A percentile compares a stretch with the other conserved stretches of the same genome.
Conservation (phyloP, 2,329 filamentous ascomycete genomes). For the Hirsutella thompsonii region DNA sequence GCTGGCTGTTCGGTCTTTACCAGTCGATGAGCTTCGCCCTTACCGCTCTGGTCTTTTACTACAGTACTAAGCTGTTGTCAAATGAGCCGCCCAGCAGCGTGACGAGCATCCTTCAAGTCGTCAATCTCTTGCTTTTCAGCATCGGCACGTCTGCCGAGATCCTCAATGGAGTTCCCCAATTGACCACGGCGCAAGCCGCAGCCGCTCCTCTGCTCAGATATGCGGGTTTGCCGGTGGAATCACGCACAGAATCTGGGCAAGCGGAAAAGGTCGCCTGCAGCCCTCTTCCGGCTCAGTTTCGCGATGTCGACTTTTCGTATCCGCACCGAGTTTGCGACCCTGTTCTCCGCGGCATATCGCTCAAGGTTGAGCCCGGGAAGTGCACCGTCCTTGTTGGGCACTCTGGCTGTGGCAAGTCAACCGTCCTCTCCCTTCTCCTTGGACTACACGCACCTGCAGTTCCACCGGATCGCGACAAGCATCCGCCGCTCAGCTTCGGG, state of each 20-base stretch:
- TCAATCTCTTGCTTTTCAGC: slow-evolving; percentile 75
- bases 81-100: slow-evolving; percentile 32
- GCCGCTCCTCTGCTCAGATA: slow-evolving; percentile 62
- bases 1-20: slow-evolving; percentile 64
- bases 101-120: slow-evolving; percentile 54
- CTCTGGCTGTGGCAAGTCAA: slow-evolving; percentile 88
- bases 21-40: slow-evolving; percentile 61
- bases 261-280: slow-evolving; percentile 21
- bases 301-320: slow-evolving; percentile 57
- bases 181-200: slow-evolving; percentile 60
- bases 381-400: slow-evolving; percentile 69
- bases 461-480: slow-evolving; percentile 1
- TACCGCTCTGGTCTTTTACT: slow-evolving; percentile 73
- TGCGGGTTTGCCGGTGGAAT: slow-evolving; percentile 39
- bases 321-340: slow-evolving; percentile 37
- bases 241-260: slow-evolving; percentile 42
- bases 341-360: slow-evolving; percentile 52
- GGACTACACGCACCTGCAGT: slow-evolving; percentile 47
- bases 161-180: slow-evolving; percentile 65
- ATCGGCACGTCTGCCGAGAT: slow-evolving; percentile 60
- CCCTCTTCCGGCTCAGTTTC: slow-evolving; percentile 31
- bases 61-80: slow-evolving; percentile 54
- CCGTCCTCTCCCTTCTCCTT: slow-evolving; percentile 61
- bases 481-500: slow-evolving; percentile 40
- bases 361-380: slow-evolving; percentile 48